These are phyloP conservation scores for Rhizophagus prolifer DNA, from an alignment of 192 early-diverging fungal species.

Conservation along the genomic window DNA sequence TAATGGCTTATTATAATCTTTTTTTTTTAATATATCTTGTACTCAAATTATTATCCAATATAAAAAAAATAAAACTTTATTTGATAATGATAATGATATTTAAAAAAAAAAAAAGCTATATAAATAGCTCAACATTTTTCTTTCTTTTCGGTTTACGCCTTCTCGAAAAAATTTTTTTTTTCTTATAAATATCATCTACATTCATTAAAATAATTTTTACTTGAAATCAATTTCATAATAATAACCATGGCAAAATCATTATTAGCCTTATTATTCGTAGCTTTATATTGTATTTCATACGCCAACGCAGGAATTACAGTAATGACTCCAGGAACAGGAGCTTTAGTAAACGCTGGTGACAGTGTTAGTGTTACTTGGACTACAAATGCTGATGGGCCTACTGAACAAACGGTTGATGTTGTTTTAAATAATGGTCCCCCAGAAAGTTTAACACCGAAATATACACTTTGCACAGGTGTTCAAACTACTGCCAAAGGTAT, in stretches of 20 bases:
- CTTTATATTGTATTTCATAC: background rate
- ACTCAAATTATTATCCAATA: too few relatives aligned
- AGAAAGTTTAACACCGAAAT: background rate
- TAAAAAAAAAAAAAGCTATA: too few relatives aligned
- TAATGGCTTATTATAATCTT: too few relatives aligned
- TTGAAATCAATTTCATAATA: too few relatives aligned
- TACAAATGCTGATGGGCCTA: background rate
- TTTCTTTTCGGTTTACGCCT: too few relatives aligned
- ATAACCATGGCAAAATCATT: background rate
- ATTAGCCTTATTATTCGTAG: background rate
- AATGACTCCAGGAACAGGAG: background rate
- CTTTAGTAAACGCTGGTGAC: background rate
- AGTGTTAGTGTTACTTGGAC: background rate
- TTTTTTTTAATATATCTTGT: too few relatives aligned
- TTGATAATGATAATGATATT: too few relatives aligned
- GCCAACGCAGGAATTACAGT: background rate
- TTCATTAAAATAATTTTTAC: too few relatives aligned
- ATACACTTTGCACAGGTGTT: background rate
- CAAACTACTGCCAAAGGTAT: background rate
- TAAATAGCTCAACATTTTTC: too few relatives aligned
- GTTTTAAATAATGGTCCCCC: background rate
- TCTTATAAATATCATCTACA: too few relatives aligned
- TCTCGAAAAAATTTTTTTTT: too few relatives aligned
- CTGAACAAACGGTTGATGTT: background rate
- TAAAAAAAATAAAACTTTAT: too few relatives aligned